Evolutionary conservation across 179 eudicot species (phyloP), one percentile per base, ranked within the genome.

Genomic region (Spinacia oleracea): DNA sequence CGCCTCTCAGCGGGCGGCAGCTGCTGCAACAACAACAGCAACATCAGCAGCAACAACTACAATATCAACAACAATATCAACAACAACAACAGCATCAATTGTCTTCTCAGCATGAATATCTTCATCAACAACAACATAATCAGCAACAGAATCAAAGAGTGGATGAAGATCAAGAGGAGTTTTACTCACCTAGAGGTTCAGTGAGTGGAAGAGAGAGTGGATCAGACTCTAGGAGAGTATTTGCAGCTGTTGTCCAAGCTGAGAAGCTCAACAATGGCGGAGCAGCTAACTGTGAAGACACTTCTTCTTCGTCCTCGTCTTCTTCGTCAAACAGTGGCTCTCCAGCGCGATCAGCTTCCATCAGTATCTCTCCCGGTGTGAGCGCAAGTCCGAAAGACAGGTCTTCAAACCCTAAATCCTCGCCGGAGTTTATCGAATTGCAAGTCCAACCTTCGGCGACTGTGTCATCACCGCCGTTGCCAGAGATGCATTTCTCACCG

Each of bases 131-230:
- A 10, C 80, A 72, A n/a, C 78, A 43, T 6, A 43, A 66, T 25
- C 87, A 75, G 23, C 86, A 74, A 7, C 73, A n/a, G n/a, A 50
- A 48, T 27, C 53, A 43, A 1, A 15, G 63, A 10, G 81, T 42
- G 23, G 89, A 87, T 21, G 92, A 88, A 1, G 92, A 89, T n/a
- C 87, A 87, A 9, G 91, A 92, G 8, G 89, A 87, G 85, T 91
- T 89, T 77, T 91, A 89, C 83, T 93, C 97, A 5, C 97, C 97
- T 4, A 87, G 90, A 78, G 92, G 89, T 9, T 90, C 94, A 27
- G 87, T 87, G 0, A 90, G 85, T 18, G 88, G 86, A 21, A 79
- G 89, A 53, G 86, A 74, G 80, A 92, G 93, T 60, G 87, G 88
- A 85, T 89, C 94, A 45, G 89, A 84, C 0, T 85, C 90, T 0